These are phyloP conservation scores for Vaucheria bursata DNA, from an alignment of 352 stramenopile species.

Conservation along the genomic window DNA sequence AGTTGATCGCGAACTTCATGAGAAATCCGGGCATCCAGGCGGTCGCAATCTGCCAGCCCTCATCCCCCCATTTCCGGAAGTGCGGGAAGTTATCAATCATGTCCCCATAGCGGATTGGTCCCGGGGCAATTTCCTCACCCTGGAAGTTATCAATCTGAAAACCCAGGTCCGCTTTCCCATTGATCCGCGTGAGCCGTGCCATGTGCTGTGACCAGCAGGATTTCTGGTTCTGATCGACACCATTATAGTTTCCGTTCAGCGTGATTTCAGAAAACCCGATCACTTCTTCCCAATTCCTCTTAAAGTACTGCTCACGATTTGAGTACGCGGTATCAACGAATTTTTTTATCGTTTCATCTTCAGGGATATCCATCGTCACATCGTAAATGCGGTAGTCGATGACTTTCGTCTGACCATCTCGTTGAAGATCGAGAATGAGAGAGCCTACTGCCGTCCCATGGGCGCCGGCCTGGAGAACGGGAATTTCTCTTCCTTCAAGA, in stretches of 20 bases:
- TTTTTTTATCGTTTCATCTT: background rate
- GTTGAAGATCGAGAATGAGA: background rate
- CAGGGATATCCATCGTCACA: background rate
- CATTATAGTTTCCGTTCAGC: background rate
- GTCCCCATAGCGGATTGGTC: background rate
- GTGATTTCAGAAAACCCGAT: background rate
- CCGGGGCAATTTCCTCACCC: background rate
- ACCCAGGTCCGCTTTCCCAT: background rate
- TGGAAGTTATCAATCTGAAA: background rate
- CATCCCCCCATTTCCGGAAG: background rate
- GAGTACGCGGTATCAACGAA: background rate
- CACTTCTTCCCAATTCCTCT: background rate
- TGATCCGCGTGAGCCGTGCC: background rate
- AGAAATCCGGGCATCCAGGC: background rate
- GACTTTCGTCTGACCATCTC: background rate
- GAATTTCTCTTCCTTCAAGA: background rate
- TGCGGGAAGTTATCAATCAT: conserved; percentile 1
- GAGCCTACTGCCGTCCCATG: background rate
- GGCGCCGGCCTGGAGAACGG: background rate
- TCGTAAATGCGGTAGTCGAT: background rate
- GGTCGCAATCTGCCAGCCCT: background rate
- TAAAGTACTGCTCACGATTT: background rate
- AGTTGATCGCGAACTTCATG: too few relatives aligned
- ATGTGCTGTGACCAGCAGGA: background rate
- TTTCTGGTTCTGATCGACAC: background rate